Evolutionary conservation across 2,329 filamentous ascomycete genomes (phyloP).

Genomic region (Neobulgaria alba): DNA sequence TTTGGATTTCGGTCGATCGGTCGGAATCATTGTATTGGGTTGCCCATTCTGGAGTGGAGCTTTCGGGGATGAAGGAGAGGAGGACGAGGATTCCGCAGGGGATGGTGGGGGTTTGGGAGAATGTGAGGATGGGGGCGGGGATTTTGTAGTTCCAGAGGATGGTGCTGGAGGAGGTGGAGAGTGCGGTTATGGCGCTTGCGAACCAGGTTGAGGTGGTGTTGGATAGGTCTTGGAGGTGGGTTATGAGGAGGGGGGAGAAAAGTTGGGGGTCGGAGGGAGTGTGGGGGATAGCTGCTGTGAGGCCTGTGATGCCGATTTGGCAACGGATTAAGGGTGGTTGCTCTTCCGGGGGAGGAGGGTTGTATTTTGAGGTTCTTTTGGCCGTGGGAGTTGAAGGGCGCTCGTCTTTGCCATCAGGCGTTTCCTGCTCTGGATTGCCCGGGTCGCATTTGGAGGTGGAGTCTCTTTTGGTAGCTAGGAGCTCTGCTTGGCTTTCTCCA

Average conservation of each 20-base stretch:
- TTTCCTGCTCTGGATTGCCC: not conserved
- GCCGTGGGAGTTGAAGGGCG: not conserved
- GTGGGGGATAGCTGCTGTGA: slow-evolving; percentile 38
- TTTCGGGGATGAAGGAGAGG: slow-evolving; percentile 40
- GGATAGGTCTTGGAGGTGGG: slow-evolving; percentile 16
- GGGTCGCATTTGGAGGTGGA: not conserved
- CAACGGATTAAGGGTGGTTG: slow-evolving; percentile 34
- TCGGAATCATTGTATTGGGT: slow-evolving; percentile 33
- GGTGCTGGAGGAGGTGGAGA: slow-evolving; percentile 44
- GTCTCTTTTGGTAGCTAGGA: too few relatives aligned
- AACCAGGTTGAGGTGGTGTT: slow-evolving; percentile 44
- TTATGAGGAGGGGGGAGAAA: slow-evolving; percentile 15
- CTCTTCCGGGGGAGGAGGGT: slow-evolving; percentile 12
- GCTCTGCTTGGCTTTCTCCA: slow-evolving; percentile 3
- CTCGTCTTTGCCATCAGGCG: slow-evolving; percentile 1
- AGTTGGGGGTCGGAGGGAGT: slow-evolving; percentile 23
- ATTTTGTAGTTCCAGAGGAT: slow-evolving; percentile 54
- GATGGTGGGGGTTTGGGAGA: slow-evolving; percentile 43
- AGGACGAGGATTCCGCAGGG: slow-evolving; percentile 53
- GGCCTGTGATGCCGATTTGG: slow-evolving; percentile 40
- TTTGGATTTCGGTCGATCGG: slow-evolving; percentile 30
- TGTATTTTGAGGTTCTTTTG: slow-evolving; percentile 8
- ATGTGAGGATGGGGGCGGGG: slow-evolving; percentile 41
- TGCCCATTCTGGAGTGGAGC: slow-evolving; percentile 47
- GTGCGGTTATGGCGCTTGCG: slow-evolving; percentile 45